These are phyloP conservation scores for Globisporangium splendens DNA, from an alignment of 352 stramenopile species.

Conservation along the genomic window DNA sequence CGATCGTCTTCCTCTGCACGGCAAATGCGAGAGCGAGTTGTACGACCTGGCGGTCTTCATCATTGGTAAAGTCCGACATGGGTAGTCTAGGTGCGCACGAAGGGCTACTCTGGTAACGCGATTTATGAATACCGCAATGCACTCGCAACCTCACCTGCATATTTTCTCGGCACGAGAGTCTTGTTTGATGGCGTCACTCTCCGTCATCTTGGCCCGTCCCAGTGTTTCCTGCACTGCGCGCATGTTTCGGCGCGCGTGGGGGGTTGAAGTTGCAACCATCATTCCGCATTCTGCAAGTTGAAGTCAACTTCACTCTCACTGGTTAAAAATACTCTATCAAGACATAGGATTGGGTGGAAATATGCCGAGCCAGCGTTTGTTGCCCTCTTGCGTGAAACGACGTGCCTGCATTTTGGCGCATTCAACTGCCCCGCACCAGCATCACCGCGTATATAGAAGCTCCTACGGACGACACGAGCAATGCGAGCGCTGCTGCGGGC, in stretches of 20 bases:
- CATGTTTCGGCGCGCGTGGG: not conserved
- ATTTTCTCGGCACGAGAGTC: not conserved
- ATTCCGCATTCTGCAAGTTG: not conserved
- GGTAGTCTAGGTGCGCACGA: not conserved
- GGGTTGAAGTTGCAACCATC: not conserved
- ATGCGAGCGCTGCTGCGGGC: not conserved
- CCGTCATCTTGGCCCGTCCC: not conserved
- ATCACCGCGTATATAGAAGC: not conserved
- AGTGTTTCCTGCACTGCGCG: not conserved
- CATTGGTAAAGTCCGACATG: conserved; percentile 58
- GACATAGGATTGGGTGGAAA: not conserved
- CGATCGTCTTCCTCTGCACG: conserved; percentile 16
- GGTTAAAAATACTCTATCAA: not conserved
- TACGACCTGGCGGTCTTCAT: conserved; percentile 53
- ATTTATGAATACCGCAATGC: not conserved
- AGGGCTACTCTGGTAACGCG: not conserved
- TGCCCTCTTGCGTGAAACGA: conserved; percentile 6
- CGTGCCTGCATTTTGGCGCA: not conserved
- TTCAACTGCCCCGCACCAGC: not conserved
- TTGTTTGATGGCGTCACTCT: not conserved
- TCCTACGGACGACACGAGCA: not conserved
- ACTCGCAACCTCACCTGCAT: not conserved
- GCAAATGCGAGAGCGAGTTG: conserved; percentile 27
- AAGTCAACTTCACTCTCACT: not conserved
- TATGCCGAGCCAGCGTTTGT: not conserved